These are phyloP conservation scores for Colletotrichum endophyticum DNA, from an alignment of 2,329 filamentous ascomycete species.

Conservation along the genomic window DNA sequence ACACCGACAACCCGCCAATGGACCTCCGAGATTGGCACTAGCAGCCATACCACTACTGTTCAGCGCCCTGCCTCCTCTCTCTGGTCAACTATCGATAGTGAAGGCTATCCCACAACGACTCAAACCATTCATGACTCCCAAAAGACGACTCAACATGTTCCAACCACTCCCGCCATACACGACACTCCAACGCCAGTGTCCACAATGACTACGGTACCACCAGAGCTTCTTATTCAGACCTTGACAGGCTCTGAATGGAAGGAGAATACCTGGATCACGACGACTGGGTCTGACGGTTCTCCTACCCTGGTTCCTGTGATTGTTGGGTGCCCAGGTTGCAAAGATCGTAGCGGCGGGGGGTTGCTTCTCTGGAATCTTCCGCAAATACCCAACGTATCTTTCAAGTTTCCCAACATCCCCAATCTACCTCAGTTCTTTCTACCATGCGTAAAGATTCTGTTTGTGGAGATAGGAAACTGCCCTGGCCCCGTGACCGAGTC, in stretches of 20 bases:
- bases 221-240: neutral
- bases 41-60: neutral
- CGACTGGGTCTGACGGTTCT: neutral
- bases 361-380: neutral
- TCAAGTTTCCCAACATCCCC: neutral
- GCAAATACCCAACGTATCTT: neutral
- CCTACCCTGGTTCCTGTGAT: neutral
- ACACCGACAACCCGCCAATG: neutral
- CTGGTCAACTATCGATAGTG: accelerated
- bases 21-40: accelerated
- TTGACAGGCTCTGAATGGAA: neutral
- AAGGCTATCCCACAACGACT: neutral
- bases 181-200: neutral
- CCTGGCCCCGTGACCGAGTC: neutral
- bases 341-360: neutral
- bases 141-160: accelerated
- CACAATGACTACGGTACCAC: neutral
- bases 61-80: accelerated
- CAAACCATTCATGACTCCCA: accelerated
- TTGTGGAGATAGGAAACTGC: neutral
- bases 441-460: neutral
- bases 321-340: neutral
- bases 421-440: neutral
- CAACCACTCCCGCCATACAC: neutral
- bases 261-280: neutral